Evolutionary conservation across 176 grass and related monocot genomes (phyloP), one percentile per base, ranked within the genome.

Genomic region (Oryza australiensis): DNA sequence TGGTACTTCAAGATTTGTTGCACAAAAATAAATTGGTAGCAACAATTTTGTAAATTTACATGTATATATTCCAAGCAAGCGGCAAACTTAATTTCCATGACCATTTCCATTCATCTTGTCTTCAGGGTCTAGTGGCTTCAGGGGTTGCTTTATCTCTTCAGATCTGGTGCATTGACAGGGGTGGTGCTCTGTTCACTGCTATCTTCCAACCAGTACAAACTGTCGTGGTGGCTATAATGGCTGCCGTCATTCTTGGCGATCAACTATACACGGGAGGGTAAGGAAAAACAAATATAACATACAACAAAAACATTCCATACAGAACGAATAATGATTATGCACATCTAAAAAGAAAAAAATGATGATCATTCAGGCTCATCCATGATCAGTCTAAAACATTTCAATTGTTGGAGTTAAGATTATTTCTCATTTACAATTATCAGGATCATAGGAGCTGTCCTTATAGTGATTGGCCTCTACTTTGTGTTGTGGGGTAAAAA

Each of bases 141-240:
- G 92, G 92, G 65, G 41, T 94, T 62, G 26, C 83, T 43, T 87
- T 88, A 26, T 90, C 88, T 83, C 88, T 94, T 27, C 91, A 94
- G 62, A 88, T 90, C 74, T 94, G 92, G 92, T 94, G 92, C 49
- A 91, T 94, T 75, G 88, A 86, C 29, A 90, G 80, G 85, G 92
- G 92, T 23, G 92, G 92, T 22, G 85, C 92, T n/a, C 85, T 94
- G 30, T 94, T 90, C 37, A 86, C 86, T 27, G 86, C 92, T 72
- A 83, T 88, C 12, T 94, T 94, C 87, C 88, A 94, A 64, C 92
- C 92, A 43, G 83, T 90, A 69, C 92, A 94, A 79, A 88, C 92
- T 33, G 83, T 91, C 29, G 68, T 82, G 77, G 88, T 91, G 66
- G 92, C 88, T 60, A 75, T 88, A 62, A 81, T 94, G 92, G 82